These are phyloP conservation scores for Plantago elongata DNA, from an alignment of 257 asterid species.

Conservation along the genomic window DNA sequence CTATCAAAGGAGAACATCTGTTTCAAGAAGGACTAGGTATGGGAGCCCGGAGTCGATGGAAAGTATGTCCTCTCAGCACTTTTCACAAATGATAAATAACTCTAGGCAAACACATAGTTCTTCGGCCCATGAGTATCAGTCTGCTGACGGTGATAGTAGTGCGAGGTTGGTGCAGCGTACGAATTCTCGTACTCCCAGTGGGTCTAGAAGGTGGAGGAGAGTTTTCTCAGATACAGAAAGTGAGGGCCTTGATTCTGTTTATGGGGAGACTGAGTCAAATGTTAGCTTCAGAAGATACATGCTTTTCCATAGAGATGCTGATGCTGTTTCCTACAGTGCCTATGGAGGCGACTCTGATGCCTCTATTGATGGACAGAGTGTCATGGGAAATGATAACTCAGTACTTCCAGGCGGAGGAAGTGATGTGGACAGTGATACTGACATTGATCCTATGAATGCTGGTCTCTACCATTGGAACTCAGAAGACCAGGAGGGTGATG, in stretches of 20 bases:
- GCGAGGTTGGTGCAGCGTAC: slow-evolving; percentile 30
- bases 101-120: slow-evolving; percentile 49
- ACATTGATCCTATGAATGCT: slow-evolving; percentile 92
- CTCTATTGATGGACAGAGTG: slow-evolving; percentile 57
- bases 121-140: slow-evolving; percentile 41
- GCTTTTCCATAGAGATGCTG: slow-evolving; percentile 51
- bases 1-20: slow-evolving; percentile 29
- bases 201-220: slow-evolving; percentile 67
- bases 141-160: slow-evolving; percentile 41
- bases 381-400: slow-evolving; percentile 44
- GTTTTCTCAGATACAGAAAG: slow-evolving; percentile 70
- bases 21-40: slow-evolving; percentile 40
- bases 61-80: slow-evolving; percentile 56
- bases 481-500: slow-evolving; percentile 49
- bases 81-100: slow-evolving; percentile 41
- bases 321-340: slow-evolving; percentile 46
- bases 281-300: slow-evolving; percentile 63
- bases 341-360: slow-evolving; percentile 75
- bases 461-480: slow-evolving; percentile 70
- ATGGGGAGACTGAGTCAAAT: slow-evolving; percentile 72
- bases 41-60: slow-evolving; percentile 59
- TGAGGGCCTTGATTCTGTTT: slow-evolving; percentile 68
- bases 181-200: slow-evolving; percentile 53
- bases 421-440: slow-evolving; percentile 64
- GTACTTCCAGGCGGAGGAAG: slow-evolving; percentile 44